Conservation (phyloP, 2,329 filamentous ascomycete species). For the Ophiosphaerella herpotricha region DNA sequence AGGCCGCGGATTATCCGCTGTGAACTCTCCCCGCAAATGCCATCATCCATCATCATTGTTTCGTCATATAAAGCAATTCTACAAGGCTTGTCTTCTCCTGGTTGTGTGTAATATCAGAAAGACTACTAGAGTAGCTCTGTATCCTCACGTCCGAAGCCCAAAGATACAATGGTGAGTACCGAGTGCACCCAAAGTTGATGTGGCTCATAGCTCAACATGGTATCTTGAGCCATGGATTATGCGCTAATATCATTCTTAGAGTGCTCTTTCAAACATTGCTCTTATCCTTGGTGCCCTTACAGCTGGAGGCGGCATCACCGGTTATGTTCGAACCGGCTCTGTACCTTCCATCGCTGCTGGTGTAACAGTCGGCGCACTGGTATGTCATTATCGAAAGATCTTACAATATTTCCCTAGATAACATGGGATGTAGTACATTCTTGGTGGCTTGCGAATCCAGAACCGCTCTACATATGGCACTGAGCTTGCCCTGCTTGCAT, state of each 20-base stretch:
- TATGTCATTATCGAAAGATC: constrained; percentile 35
- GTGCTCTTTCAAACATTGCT: constrained; percentile 64
- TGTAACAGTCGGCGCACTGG: constrained; percentile 74
- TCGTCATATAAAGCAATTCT: background rate
- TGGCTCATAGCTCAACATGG: background rate
- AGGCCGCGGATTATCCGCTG: constrained; percentile 6
- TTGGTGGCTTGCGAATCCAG: constrained; percentile 81
- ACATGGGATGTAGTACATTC: constrained; percentile 60
- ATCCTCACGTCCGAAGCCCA: background rate
- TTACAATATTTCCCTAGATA: background rate
- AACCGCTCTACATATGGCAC: constrained; percentile 78
- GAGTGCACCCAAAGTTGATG: constrained; percentile 1
- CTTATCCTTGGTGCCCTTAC: constrained; percentile 81
- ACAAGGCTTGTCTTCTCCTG: background rate
- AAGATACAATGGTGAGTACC: constrained; percentile 1
- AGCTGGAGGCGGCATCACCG: constrained; percentile 82
- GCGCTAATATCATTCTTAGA: constrained; percentile 9
- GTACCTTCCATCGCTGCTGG: constrained; percentile 86
- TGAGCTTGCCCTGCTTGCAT: constrained; percentile 87
- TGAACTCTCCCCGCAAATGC: constrained; percentile 21
- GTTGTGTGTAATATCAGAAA: background rate
- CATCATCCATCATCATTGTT: constrained; percentile 1
- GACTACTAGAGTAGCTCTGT: no score
- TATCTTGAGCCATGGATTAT: background rate
- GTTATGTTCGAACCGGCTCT: constrained; percentile 83